Evolutionary conservation across 805 yeast genomes (phyloP).

Genomic region (Wickerhamomyces hampshirensis): DNA sequence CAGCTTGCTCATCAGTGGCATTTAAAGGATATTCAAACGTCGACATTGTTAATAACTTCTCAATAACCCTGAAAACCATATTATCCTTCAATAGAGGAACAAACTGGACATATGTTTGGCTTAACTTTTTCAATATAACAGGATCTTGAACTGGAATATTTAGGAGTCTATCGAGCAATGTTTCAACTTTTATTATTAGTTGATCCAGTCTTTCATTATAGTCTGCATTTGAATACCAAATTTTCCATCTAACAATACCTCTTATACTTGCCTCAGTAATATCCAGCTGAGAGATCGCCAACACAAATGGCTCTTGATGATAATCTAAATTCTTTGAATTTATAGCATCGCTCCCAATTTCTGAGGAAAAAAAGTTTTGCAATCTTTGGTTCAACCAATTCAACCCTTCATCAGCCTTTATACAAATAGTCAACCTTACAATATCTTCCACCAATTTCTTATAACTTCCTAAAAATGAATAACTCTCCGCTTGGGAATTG

Average conservation of each 20-base stretch:
- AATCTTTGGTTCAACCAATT: conserved; percentile 76
- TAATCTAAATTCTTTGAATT: conserved; percentile 48
- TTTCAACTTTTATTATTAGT: conserved; percentile 54
- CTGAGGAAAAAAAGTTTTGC: conserved; percentile 66
- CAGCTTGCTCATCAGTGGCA: conserved; percentile 68
- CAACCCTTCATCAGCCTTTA: conserved; percentile 75
- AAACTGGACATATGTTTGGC: conserved; percentile 90
- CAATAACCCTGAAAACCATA: conserved; percentile 79
- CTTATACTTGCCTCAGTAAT: conserved; percentile 86
- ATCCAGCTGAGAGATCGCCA: conserved; percentile 77
- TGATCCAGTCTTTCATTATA: conserved; percentile 48
- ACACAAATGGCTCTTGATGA: conserved; percentile 62
- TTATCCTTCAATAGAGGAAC: conserved; percentile 83
- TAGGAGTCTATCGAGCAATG: conserved; percentile 67
- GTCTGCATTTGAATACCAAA: conserved; percentile 69
- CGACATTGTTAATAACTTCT: conserved; percentile 76
- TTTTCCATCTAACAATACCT: conserved; percentile 93
- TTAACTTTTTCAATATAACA: conserved; percentile 71
- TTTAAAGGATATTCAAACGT: conserved; percentile 74
- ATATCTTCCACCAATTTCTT: conserved; percentile 86
- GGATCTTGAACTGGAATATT: conserved; percentile 79
- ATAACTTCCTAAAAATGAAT: conserved; percentile 72
- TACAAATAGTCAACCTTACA: conserved; percentile 81
- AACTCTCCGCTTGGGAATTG: conserved; percentile 77
- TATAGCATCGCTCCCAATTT: conserved; percentile 61